Base-by-base conservation (phyloP, 2,329 filamentous ascomycete genomes). In the Nemania serpens region DNA sequence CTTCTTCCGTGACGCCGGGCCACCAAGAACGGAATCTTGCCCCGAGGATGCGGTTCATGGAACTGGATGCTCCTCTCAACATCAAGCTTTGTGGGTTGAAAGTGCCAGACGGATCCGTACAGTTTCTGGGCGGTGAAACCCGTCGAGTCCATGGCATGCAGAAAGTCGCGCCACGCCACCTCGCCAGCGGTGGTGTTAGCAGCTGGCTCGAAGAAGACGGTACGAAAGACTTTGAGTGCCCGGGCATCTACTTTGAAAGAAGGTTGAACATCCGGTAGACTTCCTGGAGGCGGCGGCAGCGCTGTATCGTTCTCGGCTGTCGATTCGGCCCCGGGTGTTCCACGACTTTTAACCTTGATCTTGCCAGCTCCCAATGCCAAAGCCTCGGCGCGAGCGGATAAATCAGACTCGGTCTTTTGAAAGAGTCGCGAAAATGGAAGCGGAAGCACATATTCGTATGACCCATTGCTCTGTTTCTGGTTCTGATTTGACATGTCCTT, bases 61-160 rank as follows among this genome's bases (percentile, higher is more conserved):
- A 88, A 84, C 55, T 85, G 81, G 34, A 88, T 88, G 22, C 77
- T 79, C 3, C 79, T 71, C 41, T 79, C 74, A 0, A 79, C 75
- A 54, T 80, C 76, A 20, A 78, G 60, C 4, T 69, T 29, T 29
- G 25, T 29, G 25, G 25, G 69, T 13, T 74, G 76, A 62, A 88
- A 88, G 11, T 86, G 81, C 86, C 86, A 88, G 0, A 81, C 81
- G 1, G 82, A 87, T 0, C 84, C 84, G 60, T 86, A 85, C 0
- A 87, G 75, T 71, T 88, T 87, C 71, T 84, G 74, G 0, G 78
- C 77, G 0, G 67, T 61, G 54, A 88, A 86, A 1, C 84, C 85
- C 0, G 76, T 75, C 0, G 74, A 74, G 0, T 67, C 63, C 79
- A 87, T 81, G 0, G 83, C 82, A 59, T 80, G 78, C 3, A 86